Evolutionary conservation across 2,329 filamentous ascomycete species (phyloP), one percentile per base, ranked within the genome.

Genomic region (Rosellinia necatrix): DNA sequence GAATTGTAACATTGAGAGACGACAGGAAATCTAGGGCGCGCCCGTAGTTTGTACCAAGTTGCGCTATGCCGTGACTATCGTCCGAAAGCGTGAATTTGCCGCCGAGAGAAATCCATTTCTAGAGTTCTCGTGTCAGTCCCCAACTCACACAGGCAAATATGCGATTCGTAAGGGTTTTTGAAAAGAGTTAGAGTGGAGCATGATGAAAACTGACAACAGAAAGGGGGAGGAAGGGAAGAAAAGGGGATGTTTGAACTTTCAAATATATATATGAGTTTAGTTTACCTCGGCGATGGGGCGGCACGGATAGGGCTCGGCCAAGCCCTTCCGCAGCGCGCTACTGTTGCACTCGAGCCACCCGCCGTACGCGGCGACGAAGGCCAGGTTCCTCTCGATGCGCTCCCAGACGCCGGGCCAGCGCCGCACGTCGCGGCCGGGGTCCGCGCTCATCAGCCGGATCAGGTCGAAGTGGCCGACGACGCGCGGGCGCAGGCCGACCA

Each of bases 401-500:
- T 79, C 74, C 93, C 93, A 97, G 0, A 96, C 89, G 3, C 77
- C 72, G 7, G 72, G 68, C 79, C 84, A 86, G 42, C 70, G 69
- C 34, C 76, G 76, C 55, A 91, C 78, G 61, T 86, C 84, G 34
- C 81, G 72, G 44, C 82, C 82, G 0, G 89, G 87, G 17, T 89
- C 79, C 54, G 85, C 81, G 65, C 89, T 92, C 71, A 94, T 80
- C 61, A 99, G 76, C 10, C 93, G 81, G 51, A 97, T 88, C 17
- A 99, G 83, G 74, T 99, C 94, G 71, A 99, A 96, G 75, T 99
- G 94, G 0, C 92, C 94, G 3, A 99, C 88, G 10, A 99, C 81
- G 6, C 84, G 83, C 27, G 94, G 94, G 64, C 78, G 77, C 61
- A 96, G 73, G 6, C 82, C 78, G 50, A 75, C 73, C 42, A 99